Percentiles rank a stretch among this genome's conserved stretches.
phyloP scores from a whole-genome alignment of 2,329 filamentous ascomycete species.

The Venturia effusa region DNA sequence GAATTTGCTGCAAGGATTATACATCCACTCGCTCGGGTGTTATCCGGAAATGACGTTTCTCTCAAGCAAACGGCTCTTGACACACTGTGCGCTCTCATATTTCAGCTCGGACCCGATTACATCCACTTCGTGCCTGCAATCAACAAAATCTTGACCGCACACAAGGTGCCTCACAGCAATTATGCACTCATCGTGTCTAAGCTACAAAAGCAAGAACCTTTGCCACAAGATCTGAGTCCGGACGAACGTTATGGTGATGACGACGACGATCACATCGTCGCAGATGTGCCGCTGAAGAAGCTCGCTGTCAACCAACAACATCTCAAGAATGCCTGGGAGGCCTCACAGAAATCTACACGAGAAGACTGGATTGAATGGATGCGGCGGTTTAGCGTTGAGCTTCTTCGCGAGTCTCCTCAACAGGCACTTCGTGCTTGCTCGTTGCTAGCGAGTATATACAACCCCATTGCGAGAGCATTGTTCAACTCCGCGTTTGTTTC shows the following conservation, averaged over 20 bases:
- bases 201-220: constrained; percentile 81
- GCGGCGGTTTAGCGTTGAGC: constrained; percentile 85
- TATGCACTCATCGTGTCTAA: constrained; percentile 90
- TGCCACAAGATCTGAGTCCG: constrained; percentile 90
- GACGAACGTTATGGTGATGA: constrained; percentile 70
- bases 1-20: constrained; percentile 96
- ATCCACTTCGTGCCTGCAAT: constrained; percentile 88
- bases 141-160: constrained; percentile 67
- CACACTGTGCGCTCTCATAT: constrained; percentile 87
- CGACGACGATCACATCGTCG: constrained; percentile 67
- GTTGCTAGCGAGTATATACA: constrained; percentile 79
- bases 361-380: constrained; percentile 99
- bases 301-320: constrained; percentile 96
- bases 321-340: constrained; percentile 94
- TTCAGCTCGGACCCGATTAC: constrained; percentile 92
- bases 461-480: constrained; percentile 79
- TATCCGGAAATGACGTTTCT: constrained; percentile 60
- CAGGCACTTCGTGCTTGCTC: constrained; percentile 91
- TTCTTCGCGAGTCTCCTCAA: constrained; percentile 90
- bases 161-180: constrained; percentile 79
- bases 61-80: constrained; percentile 79
- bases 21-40: constrained; percentile 76
- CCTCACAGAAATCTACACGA: constrained; percentile 88
- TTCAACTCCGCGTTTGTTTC: constrained; percentile 99
- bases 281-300: constrained; percentile 84